Evolutionary conservation across 2,329 filamentous ascomycete genomes (phyloP).

Genomic region (Sclerotinia subarctica): DNA sequence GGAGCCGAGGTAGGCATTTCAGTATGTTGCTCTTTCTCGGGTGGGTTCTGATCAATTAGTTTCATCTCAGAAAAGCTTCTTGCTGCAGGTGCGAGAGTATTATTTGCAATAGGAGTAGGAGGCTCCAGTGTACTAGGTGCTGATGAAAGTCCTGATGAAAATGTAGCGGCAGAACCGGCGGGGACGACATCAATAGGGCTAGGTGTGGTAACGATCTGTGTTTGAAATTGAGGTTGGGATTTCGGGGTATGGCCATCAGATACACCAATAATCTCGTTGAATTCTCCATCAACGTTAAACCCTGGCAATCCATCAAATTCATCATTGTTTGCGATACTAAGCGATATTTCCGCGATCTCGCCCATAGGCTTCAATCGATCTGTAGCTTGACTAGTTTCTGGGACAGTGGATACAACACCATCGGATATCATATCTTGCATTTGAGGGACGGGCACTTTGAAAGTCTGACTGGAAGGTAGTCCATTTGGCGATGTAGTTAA

Average conservation of each 20-base stretch:
- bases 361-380: slow-evolving; percentile 29
- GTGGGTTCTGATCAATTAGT: background rate
- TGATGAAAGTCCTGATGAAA: slow-evolving; percentile 14
- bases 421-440: slow-evolving; percentile 22
- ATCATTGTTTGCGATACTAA: slow-evolving; percentile 23
- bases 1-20: background rate
- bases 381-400: slow-evolving; percentile 37
- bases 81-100: background rate
- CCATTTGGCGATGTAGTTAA: slow-evolving; percentile 27
- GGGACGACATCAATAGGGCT: background rate
- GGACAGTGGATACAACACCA: slow-evolving; percentile 27
- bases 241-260: background rate
- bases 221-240: background rate
- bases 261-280: slow-evolving; percentile 26
- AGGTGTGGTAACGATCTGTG: background rate
- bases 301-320: slow-evolving; percentile 30
- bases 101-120: background rate
- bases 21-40: background rate
- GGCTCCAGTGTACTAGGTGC: slow-evolving; percentile 14
- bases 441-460: slow-evolving; percentile 16
- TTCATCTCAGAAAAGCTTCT: background rate
- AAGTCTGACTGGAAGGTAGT: slow-evolving; percentile 15
- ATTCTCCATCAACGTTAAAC: slow-evolving; percentile 35
- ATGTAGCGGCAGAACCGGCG: background rate
- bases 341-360: slow-evolving; percentile 34